Evolutionary conservation across 2,329 filamentous ascomycete species (phyloP).

Genomic region (Metarhizium sp.): DNA sequence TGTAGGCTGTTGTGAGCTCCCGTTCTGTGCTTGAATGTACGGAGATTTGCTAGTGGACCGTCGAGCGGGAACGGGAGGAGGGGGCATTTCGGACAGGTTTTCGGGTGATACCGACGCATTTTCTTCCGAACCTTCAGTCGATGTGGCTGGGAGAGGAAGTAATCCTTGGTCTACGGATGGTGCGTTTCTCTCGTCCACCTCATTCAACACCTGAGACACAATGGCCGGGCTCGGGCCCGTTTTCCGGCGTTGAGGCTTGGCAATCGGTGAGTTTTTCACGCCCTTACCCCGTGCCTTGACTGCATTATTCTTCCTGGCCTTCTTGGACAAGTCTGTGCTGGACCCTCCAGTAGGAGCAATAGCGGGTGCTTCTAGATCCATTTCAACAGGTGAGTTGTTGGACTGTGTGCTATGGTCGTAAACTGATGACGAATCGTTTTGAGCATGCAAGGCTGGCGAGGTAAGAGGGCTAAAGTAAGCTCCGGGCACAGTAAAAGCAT

Average conservation of each 20-base stretch:
- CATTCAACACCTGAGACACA: conserved; percentile 44
- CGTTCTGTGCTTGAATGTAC: conserved; percentile 49
- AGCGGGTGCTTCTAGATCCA: conserved; percentile 39
- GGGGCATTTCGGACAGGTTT: conserved; percentile 55
- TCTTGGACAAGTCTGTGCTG: conserved; percentile 41
- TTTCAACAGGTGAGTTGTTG: conserved; percentile 47
- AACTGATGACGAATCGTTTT: conserved; percentile 41
- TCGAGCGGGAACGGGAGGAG: conserved; percentile 57
- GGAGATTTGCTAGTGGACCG: conserved; percentile 58
- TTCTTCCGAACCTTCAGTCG: conserved; percentile 50
- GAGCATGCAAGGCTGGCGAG: conserved; percentile 69
- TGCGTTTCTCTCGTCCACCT: conserved; percentile 35
- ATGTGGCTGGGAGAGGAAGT: conserved; percentile 26
- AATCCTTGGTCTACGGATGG: conserved; percentile 25
- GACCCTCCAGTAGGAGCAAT: conserved; percentile 24
- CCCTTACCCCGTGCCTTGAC: conserved; percentile 43
- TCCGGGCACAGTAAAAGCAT: conserved; percentile 52
- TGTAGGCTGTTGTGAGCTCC: conserved; percentile 16
- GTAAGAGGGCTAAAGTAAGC: conserved; percentile 78
- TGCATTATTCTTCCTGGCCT: conserved; percentile 41
- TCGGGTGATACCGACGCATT: conserved; percentile 58
- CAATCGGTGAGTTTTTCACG: conserved; percentile 63
- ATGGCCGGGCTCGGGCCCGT: conserved; percentile 42
- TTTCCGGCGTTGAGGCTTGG: conserved; percentile 54
- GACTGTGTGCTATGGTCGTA: conserved; percentile 36